Evolutionary conservation across 441 rosid species (phyloP).

Genomic region (Euphorbia corollata): DNA sequence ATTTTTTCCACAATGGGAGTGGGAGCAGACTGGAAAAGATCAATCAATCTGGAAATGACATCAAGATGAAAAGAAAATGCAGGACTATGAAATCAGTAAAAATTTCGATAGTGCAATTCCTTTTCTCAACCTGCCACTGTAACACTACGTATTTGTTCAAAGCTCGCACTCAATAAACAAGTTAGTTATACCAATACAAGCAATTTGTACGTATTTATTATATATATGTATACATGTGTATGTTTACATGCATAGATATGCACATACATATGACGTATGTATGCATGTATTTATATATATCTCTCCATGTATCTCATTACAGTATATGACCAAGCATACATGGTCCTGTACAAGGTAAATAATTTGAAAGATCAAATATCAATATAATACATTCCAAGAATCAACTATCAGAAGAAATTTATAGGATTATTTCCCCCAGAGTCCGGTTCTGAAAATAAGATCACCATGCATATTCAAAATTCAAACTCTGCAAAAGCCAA

Average conservation of each 20-base stretch:
- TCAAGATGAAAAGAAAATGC: not conserved
- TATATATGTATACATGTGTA: not conserved
- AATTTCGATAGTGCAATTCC: not conserved
- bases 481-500: constrained; percentile 4
- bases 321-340: not conserved
- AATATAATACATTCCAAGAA: not conserved
- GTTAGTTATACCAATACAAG: not conserved
- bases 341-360: not conserved
- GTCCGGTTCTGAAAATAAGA: not conserved
- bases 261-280: not conserved
- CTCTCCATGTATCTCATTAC: not conserved
- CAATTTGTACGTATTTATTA: not conserved
- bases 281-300: not conserved
- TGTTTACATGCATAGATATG: not conserved
- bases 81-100: constrained; percentile 10
- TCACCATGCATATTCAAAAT: not conserved
- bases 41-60: constrained; percentile 3
- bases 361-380: constrained; percentile 8
- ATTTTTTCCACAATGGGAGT: constrained; percentile 5
- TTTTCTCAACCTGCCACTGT: not conserved
- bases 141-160: constrained; percentile 1
- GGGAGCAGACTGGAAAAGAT: not conserved
- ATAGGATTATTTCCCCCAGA: not conserved
- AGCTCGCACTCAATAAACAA: not conserved
- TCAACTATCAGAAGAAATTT: constrained; percentile 5